Conservation (phyloP, 2,329 filamentous ascomycete genomes). For the Cladosporium phlei region DNA sequence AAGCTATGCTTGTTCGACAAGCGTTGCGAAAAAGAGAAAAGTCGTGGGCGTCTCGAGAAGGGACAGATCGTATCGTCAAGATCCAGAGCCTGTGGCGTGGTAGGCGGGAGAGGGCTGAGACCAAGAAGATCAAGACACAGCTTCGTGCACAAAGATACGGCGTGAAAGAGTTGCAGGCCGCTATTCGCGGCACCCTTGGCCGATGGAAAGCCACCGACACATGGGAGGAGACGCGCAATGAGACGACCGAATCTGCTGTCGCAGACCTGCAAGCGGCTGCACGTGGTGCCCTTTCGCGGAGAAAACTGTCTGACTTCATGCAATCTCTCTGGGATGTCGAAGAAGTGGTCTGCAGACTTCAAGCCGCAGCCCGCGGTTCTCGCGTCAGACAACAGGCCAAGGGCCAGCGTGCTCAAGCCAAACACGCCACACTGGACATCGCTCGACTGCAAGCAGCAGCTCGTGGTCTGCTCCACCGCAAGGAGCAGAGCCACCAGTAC, state of each 20-base stretch:
- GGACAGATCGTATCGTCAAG: conserved; percentile 63
- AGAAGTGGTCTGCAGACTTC: conserved; percentile 69
- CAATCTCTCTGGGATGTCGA: conserved; percentile 84
- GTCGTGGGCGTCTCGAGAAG: conserved; percentile 61
- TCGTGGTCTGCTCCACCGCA: conserved; percentile 62
- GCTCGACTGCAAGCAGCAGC: conserved; percentile 51
- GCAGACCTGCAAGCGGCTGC: conserved; percentile 38
- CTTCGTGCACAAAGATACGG: conserved; percentile 44
- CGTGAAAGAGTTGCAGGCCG: conserved; percentile 39
- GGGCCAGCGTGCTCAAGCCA: conserved; percentile 56
- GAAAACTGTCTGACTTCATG: conserved; percentile 77
- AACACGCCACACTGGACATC: conserved; percentile 58
- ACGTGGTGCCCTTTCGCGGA: conserved; percentile 69
- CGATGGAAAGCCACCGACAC: conserved; percentile 50
- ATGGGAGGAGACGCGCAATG: conserved; percentile 35
- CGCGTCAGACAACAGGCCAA: conserved; percentile 39
- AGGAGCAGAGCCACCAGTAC: conserved; percentile 28
- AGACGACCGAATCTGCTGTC: conserved; percentile 31
- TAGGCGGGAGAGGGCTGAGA: conserved; percentile 48
- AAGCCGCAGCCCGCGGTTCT: conserved; percentile 60
- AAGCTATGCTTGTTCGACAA: conserved; percentile 69
- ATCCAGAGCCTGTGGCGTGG: conserved; percentile 79
- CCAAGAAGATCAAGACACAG: conserved; percentile 44
- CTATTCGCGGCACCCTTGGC: conserved; percentile 50
- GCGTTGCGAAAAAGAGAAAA: conserved; percentile 58